Base-by-base conservation (phyloP, 208 protist species). In the Crithidia brevicula region DNA sequence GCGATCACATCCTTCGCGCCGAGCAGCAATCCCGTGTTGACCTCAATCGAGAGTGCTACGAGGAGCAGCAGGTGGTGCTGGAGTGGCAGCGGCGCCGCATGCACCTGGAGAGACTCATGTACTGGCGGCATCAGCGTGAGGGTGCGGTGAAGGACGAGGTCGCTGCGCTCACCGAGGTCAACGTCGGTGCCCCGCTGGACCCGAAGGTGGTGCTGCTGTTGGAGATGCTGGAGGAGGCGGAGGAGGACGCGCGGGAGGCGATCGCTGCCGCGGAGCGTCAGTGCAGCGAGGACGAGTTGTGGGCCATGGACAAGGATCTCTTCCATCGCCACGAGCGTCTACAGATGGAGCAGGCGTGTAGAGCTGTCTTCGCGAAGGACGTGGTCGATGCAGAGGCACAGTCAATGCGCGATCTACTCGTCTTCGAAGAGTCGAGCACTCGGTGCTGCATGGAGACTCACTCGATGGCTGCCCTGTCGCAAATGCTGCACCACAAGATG, bases 71-170 rank as follows among this genome's bases (percentile, higher is more conserved):
- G 53, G 58, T 79, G 33, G 60, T 92, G 53, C 66, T 56, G 36
- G 78, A 78, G 40, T 88, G 84, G 84, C 66, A 86, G 72, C 79
- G 82, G 30, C 89, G 83, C 47, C 76, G 80, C 23, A 83, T 92
- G 79, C 91, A 96, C 57, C 70, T 96, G 9, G 77, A 94, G 64
- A 81, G 91, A 3, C 77, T 96, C 15, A 27, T 88, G 3, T 92
- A 91, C 74, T 96, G 91, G 91, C 70, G 85, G 25, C 58, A 71
- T 1, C 74, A 90, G 63, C 79, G 83, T 13, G 50, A 81, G 47
- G 28, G 46, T 22, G 56, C 66, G 25, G 65, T 86, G 54, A 40
- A 65, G 25, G 50, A 74, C 33, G 76, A 82, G 52, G 38, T 86
- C 6, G 49, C 60, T 31, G 67, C 46, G 40, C 67, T 81, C 23